Evolutionary conservation across 2,329 filamentous ascomycete species (phyloP).

Genomic region (Ophiostoma triangulosporum): DNA sequence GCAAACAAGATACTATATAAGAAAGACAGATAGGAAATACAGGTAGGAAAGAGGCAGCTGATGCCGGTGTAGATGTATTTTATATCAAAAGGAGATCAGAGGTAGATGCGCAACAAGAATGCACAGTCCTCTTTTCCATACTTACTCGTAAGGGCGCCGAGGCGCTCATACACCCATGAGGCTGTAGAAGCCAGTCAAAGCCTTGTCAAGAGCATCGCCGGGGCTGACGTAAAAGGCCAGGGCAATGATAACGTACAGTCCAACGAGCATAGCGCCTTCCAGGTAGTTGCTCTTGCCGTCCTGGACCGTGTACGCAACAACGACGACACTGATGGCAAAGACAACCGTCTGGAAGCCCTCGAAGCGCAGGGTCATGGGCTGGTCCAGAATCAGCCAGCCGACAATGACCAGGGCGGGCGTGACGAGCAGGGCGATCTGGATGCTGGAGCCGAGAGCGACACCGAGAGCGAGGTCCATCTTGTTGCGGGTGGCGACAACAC

Average conservation of each 20-base stretch:
- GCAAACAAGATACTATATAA: background rate
- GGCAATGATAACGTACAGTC: conserved; percentile 46
- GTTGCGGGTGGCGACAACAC: conserved; percentile 64
- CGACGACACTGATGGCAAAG: conserved; percentile 61
- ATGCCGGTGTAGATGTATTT: background rate
- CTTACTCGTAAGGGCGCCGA: no score
- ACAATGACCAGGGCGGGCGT: conserved; percentile 69
- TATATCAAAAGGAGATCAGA: no score
- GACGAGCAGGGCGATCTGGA: conserved; percentile 72
- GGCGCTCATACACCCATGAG: background rate
- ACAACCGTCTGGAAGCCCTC: conserved; percentile 68
- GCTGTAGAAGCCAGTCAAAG: conserved; percentile 8
- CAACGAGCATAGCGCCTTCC: conserved; percentile 57
- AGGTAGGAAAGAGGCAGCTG: background rate
- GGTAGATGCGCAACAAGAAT: no score
- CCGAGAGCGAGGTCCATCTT: conserved; percentile 68
- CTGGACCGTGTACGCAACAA: conserved; percentile 64
- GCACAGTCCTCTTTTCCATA: no score
- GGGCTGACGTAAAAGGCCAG: conserved; percentile 46
- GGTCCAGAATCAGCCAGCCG: conserved; percentile 60
- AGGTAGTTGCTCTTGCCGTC: conserved; percentile 78
- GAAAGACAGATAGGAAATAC: background rate
- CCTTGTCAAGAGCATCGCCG: conserved; percentile 31
- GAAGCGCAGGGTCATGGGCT: conserved; percentile 67
- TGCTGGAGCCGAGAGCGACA: conserved; percentile 67